Percentiles rank a stretch among this genome's conserved stretches.
Conservation (phyloP, 495 filamentous ascomycete genomes). For the Tuber brumale region DNA sequence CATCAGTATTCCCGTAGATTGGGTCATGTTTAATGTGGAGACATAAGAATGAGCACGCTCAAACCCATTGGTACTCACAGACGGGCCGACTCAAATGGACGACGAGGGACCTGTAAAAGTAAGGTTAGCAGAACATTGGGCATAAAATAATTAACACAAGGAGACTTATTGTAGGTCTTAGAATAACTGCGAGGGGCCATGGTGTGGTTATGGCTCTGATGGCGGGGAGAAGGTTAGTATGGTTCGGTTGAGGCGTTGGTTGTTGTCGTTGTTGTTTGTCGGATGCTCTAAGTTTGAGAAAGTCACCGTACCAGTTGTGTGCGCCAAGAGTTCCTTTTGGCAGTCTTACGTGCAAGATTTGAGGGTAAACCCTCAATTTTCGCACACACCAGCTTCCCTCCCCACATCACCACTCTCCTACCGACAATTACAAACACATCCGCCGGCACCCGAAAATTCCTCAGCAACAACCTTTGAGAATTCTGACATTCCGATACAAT, state of each 20-base stretch:
- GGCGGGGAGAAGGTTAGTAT: conserved; percentile 21
- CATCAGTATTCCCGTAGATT: background rate
- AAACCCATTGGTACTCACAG: conserved; percentile 98
- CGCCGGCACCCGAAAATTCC: conserved; percentile 40
- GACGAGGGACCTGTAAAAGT: conserved; percentile 44
- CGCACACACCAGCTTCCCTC: conserved; percentile 22
- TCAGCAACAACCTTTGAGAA: conserved; percentile 23
- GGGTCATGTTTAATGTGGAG: conserved; percentile 50
- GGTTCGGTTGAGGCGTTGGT: conserved; percentile 30
- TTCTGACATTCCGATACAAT: conserved; percentile 24
- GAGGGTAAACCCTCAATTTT: conserved; percentile 20
- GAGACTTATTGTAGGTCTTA: conserved; percentile 97
- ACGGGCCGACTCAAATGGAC: conserved; percentile 96
- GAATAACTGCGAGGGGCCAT: conserved; percentile 65
- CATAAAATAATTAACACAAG: conserved; percentile 15
- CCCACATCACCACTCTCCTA: conserved; percentile 9
- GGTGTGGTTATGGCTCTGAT: conserved; percentile 41
- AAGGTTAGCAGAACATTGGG: conserved; percentile 24
- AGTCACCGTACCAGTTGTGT: conserved; percentile 4
- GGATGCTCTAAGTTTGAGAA: conserved; percentile 27
- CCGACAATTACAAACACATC: conserved; percentile 19
- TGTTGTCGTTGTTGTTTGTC: conserved; percentile 45
- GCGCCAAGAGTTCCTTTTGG: conserved; percentile 20
- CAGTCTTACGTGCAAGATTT: conserved; percentile 18
- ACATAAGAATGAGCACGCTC: conserved; percentile 98